These are phyloP conservation scores for Carex cristatella DNA, from an alignment of 176 grass and related monocot species.

Conservation along the genomic window DNA sequence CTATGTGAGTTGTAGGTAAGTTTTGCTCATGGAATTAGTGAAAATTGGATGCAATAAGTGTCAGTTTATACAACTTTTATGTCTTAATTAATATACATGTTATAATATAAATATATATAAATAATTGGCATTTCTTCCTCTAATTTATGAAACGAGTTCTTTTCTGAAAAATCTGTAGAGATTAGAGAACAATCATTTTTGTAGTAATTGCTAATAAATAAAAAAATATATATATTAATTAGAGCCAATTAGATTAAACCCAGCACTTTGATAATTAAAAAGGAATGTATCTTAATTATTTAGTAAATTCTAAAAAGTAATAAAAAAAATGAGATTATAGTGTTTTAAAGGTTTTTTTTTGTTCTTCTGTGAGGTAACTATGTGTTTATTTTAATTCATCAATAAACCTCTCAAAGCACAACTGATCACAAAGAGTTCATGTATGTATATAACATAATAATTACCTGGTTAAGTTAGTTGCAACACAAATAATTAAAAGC, in stretches of 20 bases:
- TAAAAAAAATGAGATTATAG: too few species aligned
- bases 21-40: not conserved
- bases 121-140: not conserved
- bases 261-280: too few species aligned
- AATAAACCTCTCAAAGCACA: not conserved
- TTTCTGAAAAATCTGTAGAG: not conserved
- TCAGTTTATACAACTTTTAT: too few species aligned
- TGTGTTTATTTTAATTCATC: not conserved
- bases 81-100: not conserved
- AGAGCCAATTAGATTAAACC: too few species aligned
- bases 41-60: not conserved
- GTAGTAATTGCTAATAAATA: too few species aligned
- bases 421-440: not conserved
- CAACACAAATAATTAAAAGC: not conserved
- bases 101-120: not conserved
- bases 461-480: slow-evolving; percentile 4
- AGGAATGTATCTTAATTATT: too few species aligned
- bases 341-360: too few species aligned
- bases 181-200: too few species aligned
- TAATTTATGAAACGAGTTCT: not conserved
- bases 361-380: not conserved
- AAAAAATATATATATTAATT: too few species aligned
- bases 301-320: too few species aligned
- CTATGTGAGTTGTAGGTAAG: not conserved
- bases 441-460: not conserved